A percentile compares a stretch with the other conserved stretches of the same genome.
Evolutionary conservation across 805 yeast genomes (phyloP).

Genomic region (Cyberlindnera maritima): DNA sequence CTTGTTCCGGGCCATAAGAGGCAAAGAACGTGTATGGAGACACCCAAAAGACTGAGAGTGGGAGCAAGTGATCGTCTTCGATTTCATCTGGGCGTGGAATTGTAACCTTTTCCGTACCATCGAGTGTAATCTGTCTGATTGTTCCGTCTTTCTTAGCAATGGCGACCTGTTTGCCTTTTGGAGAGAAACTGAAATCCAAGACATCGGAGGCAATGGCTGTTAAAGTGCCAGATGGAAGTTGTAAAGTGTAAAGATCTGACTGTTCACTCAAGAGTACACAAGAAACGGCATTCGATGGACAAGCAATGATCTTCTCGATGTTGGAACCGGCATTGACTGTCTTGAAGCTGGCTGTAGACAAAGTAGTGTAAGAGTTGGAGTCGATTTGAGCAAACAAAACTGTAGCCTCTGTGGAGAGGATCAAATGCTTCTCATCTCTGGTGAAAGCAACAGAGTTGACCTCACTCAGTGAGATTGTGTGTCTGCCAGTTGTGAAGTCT

Average conservation of each 20-base stretch:
- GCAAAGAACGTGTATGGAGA: constrained; percentile 20
- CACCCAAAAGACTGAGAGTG: constrained; percentile 22
- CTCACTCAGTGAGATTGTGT: constrained; percentile 19
- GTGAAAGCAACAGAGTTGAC: constrained; percentile 33
- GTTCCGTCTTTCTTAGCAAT: constrained; percentile 17
- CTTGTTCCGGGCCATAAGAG: constrained; percentile 28
- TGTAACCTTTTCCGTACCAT: constrained; percentile 9
- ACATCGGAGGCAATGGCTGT: constrained; percentile 19
- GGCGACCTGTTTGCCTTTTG: constrained; percentile 22
- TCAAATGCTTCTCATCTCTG: constrained; percentile 30
- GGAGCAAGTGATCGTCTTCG: constrained; percentile 11
- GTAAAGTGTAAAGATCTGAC: constrained; percentile 17
- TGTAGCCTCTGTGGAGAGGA: constrained; percentile 27
- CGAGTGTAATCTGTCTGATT: constrained; percentile 13
- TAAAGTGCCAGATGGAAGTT: constrained; percentile 4
- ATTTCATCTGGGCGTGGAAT: constrained; percentile 21
- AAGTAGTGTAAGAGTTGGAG: constrained; percentile 1
- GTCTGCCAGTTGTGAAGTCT: constrained; percentile 20
- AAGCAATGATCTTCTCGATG: constrained; percentile 23
- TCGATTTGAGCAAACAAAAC: constrained; percentile 21
- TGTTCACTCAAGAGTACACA: constrained; percentile 20
- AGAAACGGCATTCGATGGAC: constrained; percentile 19
- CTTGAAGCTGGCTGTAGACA: constrained; percentile 11
- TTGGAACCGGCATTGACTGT: constrained; percentile 8
- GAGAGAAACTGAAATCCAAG: constrained; percentile 24